Evolutionary conservation across 2,329 filamentous ascomycete species (phyloP).

Genomic region (Nannizziopsis arthrosporioides): DNA sequence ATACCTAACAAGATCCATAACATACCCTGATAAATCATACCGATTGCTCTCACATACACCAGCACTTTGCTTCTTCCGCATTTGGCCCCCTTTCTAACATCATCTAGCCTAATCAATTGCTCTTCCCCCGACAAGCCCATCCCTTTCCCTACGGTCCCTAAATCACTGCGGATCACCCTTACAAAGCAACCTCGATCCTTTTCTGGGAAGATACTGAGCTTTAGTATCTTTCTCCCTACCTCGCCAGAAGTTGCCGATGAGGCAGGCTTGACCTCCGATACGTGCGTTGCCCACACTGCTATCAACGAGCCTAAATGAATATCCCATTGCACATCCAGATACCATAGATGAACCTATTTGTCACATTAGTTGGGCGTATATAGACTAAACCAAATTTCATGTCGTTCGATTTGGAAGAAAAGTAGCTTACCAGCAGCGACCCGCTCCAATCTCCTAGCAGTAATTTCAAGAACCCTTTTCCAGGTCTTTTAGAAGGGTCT

Average conservation of each 20-base stretch:
- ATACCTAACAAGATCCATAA: not conserved
- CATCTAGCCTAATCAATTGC: conserved; percentile 38
- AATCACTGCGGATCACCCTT: conserved; percentile 26
- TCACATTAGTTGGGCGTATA: not conserved
- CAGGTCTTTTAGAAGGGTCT: conserved; percentile 5
- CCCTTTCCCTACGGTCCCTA: conserved; percentile 26
- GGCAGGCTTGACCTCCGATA: conserved; percentile 23
- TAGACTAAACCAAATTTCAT: no score
- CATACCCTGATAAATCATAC: conserved; percentile 35
- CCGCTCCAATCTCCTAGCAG: conserved; percentile 21
- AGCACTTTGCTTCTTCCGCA: conserved; percentile 35
- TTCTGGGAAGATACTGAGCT: conserved; percentile 43
- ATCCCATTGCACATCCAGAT: conserved; percentile 18
- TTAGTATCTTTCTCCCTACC: conserved; percentile 20
- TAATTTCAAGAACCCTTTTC: conserved; percentile 20
- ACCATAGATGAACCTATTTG: conserved; percentile 21
- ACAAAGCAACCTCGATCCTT: conserved; percentile 37
- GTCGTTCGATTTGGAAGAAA: not conserved
- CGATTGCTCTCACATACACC: conserved; percentile 42
- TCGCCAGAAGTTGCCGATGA: not conserved
- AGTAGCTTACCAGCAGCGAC: conserved; percentile 15
- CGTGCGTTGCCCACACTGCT: conserved; percentile 41
- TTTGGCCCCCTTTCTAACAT: conserved; percentile 36
- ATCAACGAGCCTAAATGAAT: conserved; percentile 28
- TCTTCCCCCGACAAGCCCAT: conserved; percentile 15